A percentile compares a stretch with the other conserved stretches of the same genome.
phyloP scores from a whole-genome alignment of 2,329 filamentous ascomycete species.

The Harringtonia aguacate region DNA sequence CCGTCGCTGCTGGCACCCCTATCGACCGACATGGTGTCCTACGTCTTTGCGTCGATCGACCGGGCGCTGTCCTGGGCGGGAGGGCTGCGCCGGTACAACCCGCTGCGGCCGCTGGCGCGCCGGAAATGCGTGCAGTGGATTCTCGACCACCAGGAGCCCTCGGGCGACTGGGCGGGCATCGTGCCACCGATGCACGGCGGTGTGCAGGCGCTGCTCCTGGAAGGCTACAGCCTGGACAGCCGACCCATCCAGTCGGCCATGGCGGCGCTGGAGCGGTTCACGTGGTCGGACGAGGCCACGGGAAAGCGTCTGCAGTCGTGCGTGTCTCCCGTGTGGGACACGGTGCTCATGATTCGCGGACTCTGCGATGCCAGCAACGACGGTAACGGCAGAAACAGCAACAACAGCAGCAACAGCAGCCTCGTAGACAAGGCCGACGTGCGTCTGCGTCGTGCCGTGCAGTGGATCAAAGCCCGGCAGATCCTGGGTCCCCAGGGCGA shows the following conservation, averaged over 20 bases:
- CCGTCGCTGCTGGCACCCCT: background rate
- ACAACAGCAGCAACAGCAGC: background rate
- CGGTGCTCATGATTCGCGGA: constrained; percentile 19
- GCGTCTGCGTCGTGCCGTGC: constrained; percentile 1
- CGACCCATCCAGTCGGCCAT: background rate
- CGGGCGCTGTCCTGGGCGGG: constrained; percentile 10
- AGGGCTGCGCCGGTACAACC: constrained; percentile 5
- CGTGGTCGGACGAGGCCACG: constrained; percentile 10
- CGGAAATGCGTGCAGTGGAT: constrained; percentile 17
- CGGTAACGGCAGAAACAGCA: too few species aligned
- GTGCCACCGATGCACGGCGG: constrained; percentile 16
- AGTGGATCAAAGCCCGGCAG: constrained; percentile 16
- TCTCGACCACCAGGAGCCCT: constrained; percentile 16
- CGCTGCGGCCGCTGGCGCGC: constrained; percentile 11
- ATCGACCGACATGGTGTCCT: background rate
- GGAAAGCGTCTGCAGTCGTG: constrained; percentile 19
- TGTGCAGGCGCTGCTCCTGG: constrained; percentile 3
- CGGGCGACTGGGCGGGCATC: constrained; percentile 17
- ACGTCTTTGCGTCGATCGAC: background rate
- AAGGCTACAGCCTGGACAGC: constrained; percentile 2
- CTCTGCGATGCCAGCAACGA: constrained; percentile 16
- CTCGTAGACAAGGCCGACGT: background rate
- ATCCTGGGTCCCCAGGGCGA: constrained; percentile 16
- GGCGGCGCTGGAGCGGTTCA: background rate
- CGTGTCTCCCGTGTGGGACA: constrained; percentile 24